Conservation (phyloP, 805 yeast genomes). For the Hanseniaspora thailandica region DNA sequence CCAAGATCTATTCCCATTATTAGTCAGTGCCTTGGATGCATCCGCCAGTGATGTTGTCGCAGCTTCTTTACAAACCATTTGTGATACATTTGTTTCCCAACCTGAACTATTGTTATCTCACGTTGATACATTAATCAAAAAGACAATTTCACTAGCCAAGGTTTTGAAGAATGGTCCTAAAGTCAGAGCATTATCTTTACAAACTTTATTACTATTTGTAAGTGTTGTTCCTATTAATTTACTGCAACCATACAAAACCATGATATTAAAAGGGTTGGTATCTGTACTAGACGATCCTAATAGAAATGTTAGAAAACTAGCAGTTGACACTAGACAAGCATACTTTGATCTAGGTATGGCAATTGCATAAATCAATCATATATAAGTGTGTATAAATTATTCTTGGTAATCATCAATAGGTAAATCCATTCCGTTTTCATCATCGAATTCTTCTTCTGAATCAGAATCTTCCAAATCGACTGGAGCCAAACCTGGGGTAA, state of each 20-base stretch:
- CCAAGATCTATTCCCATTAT: slow-evolving; percentile 52
- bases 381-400: slow-evolving; percentile 8
- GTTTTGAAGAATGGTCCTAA: slow-evolving; percentile 31
- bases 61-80: slow-evolving; percentile 51
- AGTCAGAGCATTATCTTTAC: slow-evolving; percentile 47
- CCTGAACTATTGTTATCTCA: slow-evolving; percentile 43
- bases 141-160: slow-evolving; percentile 32
- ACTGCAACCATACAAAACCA: slow-evolving; percentile 42
- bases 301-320: slow-evolving; percentile 62
- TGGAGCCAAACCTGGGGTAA: slow-evolving; percentile 80
- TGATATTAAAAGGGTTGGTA: slow-evolving; percentile 38
- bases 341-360: slow-evolving; percentile 45
- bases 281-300: slow-evolving; percentile 58
- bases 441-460: slow-evolving; percentile 26
- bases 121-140: slow-evolving; percentile 46
- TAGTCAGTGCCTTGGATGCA: slow-evolving; percentile 51
- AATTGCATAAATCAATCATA: slow-evolving; percentile 23
- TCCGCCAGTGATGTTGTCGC: slow-evolving; percentile 38
- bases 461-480: slow-evolving; percentile 55
- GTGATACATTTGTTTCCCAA: slow-evolving; percentile 45
- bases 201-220: slow-evolving; percentile 43
- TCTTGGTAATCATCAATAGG: slow-evolving; percentile 4
- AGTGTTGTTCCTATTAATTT: slow-evolving; percentile 30
- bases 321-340: slow-evolving; percentile 69
- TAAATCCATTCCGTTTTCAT: slow-evolving; percentile 1